Percentiles rank a stretch among this genome's conserved stretches.
These are phyloP conservation scores for Camelina neglecta DNA, from an alignment of 345 rosid genomes.

Conservation along the genomic window DNA sequence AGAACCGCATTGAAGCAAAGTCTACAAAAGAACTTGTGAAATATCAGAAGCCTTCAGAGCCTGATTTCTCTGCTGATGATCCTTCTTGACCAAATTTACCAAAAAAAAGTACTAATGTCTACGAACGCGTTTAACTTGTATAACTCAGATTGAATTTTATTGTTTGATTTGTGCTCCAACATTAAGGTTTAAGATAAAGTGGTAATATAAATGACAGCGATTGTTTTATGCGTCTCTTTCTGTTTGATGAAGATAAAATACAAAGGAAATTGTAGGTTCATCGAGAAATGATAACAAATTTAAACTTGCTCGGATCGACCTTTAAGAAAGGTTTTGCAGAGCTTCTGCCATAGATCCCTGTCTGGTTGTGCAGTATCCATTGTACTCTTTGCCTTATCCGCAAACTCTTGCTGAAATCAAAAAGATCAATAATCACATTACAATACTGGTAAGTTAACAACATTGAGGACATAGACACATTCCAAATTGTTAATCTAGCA, in stretches of 20 bases:
- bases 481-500: neutral
- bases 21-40: slow-evolving; percentile 72
- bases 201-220: neutral
- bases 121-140: neutral
- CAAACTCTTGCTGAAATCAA: slow-evolving; percentile 36
- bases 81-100: slow-evolving; percentile 26
- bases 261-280: neutral
- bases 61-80: slow-evolving; percentile 92
- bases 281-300: slow-evolving; percentile 9
- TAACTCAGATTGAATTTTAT: neutral
- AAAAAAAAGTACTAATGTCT: neutral
- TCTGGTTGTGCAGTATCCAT: slow-evolving; percentile 41
- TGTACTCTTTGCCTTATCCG: slow-evolving; percentile 40
- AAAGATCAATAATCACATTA: slow-evolving; percentile 1
- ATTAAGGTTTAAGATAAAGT: neutral
- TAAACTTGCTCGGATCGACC: slow-evolving; percentile 21
- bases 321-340: slow-evolving; percentile 42
- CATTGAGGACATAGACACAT: neutral
- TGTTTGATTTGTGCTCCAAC: slow-evolving; percentile 27
- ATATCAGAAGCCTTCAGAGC: slow-evolving; percentile 90
- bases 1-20: slow-evolving; percentile 68
- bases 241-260: slow-evolving; percentile 2
- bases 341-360: slow-evolving; percentile 37
- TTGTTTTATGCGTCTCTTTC: slow-evolving; percentile 6
- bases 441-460: neutral